Evolutionary conservation across 2,329 filamentous ascomycete species (phyloP), one percentile per base, ranked within the genome.

Genomic region (Decorospora gaudefroyi): DNA sequence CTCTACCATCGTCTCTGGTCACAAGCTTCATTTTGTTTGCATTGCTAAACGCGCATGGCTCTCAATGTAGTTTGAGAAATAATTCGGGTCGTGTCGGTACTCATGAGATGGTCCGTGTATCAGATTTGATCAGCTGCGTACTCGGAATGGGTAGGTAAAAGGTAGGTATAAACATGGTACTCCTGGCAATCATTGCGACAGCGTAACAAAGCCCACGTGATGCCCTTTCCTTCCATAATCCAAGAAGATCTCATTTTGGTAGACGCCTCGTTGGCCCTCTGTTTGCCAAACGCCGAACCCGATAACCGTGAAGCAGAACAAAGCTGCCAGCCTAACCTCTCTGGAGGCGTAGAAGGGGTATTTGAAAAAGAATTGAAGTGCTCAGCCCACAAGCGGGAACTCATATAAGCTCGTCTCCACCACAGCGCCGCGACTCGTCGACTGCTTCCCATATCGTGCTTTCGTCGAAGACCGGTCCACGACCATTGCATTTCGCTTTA

Each of bases 391-490:
- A 5, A 13, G 16, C 12, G 26, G 4, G 12, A 7, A 9, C 17
- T 67, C 51, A 85, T 58, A 87, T 79, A 45, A 95, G 76, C 68
- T 93, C 88, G 69, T 96, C 90, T 31, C 83, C 87, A 12, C 87
- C 87, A 57, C 82, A 84, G 15, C 85, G 83, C 19, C 87, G 85
- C 62, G 90, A 92, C 60, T 86, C 80, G 68, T 89, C 81, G 53
- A 97, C 91, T 11, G 88, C 89, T 49, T 78, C 75, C 29, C 83
- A 70, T 11, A 97, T 85, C 30, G 83, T 81, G 16, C 79, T 74
- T 69, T 96, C 91, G 49, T 87, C 85, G 59, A 96, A 96, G 27
- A 93, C 90, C 2, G 91, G 91, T 0, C 91, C 75, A 64, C 90
- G 86, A 2, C 90, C 91, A 70, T 96, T 88, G 67, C 90, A 96